These are phyloP conservation scores for Sodiomyces alkalinus DNA, from an alignment of 2,329 filamentous ascomycete genomes.

Conservation along the genomic window DNA sequence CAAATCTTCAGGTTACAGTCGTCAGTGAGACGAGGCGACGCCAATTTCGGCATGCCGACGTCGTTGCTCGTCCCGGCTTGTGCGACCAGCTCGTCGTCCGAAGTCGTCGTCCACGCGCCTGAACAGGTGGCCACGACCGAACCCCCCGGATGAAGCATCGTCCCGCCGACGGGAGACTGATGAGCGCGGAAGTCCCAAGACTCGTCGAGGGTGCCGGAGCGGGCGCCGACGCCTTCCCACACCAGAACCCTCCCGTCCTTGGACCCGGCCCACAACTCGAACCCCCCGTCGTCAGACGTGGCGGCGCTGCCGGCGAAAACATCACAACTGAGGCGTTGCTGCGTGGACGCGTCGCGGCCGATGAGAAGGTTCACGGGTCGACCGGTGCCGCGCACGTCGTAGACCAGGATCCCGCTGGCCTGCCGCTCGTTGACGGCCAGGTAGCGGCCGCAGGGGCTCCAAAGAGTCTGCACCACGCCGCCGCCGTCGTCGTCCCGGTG, in stretches of 20 bases:
- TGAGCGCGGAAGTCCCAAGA: slow-evolving; percentile 36
- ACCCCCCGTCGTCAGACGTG: slow-evolving; percentile 22
- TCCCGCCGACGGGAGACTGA: slow-evolving; percentile 30
- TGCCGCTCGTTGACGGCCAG: slow-evolving; percentile 46
- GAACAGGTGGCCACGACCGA: slow-evolving; percentile 42
- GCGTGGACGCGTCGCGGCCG: slow-evolving; percentile 33
- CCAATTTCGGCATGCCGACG: slow-evolving; percentile 6
- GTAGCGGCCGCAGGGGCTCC: slow-evolving; percentile 50
- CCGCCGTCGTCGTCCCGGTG: slow-evolving; percentile 38
- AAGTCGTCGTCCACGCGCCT: slow-evolving; percentile 31
- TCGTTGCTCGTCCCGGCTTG: slow-evolving; percentile 3
- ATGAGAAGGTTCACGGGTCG: slow-evolving; percentile 37
- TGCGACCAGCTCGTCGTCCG: slow-evolving; percentile 6
- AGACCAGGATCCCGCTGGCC: slow-evolving; percentile 39
- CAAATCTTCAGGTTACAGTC: slow-evolving; percentile 9
- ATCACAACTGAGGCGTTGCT: slow-evolving; percentile 41
- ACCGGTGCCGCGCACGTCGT: slow-evolving; percentile 45
- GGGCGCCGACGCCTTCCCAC: slow-evolving; percentile 40
- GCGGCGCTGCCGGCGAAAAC: slow-evolving; percentile 28
- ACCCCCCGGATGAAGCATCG: slow-evolving; percentile 35
- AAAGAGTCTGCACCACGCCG: slow-evolving; percentile 45
- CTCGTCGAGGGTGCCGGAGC: slow-evolving; percentile 25
- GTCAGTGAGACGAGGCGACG: slow-evolving; percentile 5
- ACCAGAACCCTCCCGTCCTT: slow-evolving; percentile 37
- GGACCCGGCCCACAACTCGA: slow-evolving; percentile 49